Evolutionary conservation across 345 rosid species (phyloP), one percentile per base, ranked within the genome.

Genomic region (Stellera chamaejasme): DNA sequence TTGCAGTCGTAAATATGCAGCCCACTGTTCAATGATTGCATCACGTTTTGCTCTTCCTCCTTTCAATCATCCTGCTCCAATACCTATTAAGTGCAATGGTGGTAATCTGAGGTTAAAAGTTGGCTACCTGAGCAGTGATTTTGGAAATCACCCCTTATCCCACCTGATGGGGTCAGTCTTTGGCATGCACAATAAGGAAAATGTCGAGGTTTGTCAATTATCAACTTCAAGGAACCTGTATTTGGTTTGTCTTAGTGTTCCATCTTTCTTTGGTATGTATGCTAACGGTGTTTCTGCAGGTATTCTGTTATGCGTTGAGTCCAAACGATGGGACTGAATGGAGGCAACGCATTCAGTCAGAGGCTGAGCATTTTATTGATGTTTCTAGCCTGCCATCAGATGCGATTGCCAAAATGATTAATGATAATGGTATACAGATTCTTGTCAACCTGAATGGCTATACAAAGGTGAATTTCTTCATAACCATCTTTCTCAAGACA

Each of bases 131-230:
- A 94, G 99, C 79, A 90, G 99, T 69, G 99, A 94, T 59, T 94
- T 94, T 46, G 97, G 97, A 11, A 94, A 94, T 65, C 99, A 94
- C 52, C 99, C 99, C 4, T 66, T 94, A 74, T 94, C 99, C 42
- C 99, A 94, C 62, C 96, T 94, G 41, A 94, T 94, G 99, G 99
- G 97, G 43, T 94, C 99, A 4, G 90, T 94, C 54, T 94, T 90
- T 75, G 99, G 99, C 65, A 85, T 90, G 96, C 99, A 94, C 72
- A 77, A 85, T 79, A 76, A 70, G 74, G 90, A 81, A 58, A 81
- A 85, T 62, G 72, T 90, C 14, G 96, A 94, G 97, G 99, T 87
- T 51, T 49, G 86, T 67, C 27, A 55, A n/a, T 48, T 10, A n/a
- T 16, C 4, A 10, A n/a, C 8, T 25, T 44, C 11, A 45, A n/a